A percentile compares a stretch with the other conserved stretches of the same genome.
phyloP scores from a whole-genome alignment of 2,329 filamentous ascomycete genomes.

The Celoporthe dispersa region DNA sequence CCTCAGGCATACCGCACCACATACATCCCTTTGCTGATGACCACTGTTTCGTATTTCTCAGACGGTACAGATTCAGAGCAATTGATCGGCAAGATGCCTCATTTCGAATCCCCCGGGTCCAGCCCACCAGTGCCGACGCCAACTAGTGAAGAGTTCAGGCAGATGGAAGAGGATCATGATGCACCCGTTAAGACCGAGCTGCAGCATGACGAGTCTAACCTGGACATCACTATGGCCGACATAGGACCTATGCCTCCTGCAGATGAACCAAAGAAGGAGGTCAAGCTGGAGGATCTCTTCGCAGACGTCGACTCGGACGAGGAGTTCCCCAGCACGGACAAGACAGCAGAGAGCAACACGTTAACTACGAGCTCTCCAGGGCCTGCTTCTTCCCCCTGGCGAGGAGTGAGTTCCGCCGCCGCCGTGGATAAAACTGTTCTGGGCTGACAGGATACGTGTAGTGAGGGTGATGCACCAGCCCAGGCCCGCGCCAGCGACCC shows the following conservation, averaged over 20 bases:
- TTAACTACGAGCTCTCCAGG: slow-evolving; percentile 49
- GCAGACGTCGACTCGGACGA: slow-evolving; percentile 63
- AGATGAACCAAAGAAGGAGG: slow-evolving; percentile 46
- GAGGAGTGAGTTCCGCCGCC: background rate
- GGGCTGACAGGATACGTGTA: slow-evolving; percentile 34
- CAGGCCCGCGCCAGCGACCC: slow-evolving; percentile 66
- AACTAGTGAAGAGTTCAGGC: slow-evolving; percentile 26
- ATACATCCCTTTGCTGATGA: background rate
- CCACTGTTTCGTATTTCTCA: background rate
- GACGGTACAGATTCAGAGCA: background rate
- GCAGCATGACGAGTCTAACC: slow-evolving; percentile 36
- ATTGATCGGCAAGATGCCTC: slow-evolving; percentile 45
- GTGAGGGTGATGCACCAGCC: slow-evolving; percentile 41
- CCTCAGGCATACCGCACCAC: background rate
- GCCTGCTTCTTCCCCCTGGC: slow-evolving; percentile 45
- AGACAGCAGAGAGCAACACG: slow-evolving; percentile 36
- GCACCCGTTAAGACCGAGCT: slow-evolving; percentile 40
- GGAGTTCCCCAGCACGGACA: slow-evolving; percentile 59
- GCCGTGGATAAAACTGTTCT: background rate
- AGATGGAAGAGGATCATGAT: slow-evolving; percentile 36
- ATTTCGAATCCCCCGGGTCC: slow-evolving; percentile 45
- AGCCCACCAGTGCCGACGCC: slow-evolving; percentile 31
- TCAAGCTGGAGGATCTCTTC: slow-evolving; percentile 64
- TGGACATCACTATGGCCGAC: slow-evolving; percentile 49
- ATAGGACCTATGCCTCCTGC: slow-evolving; percentile 34